Conservation (phyloP, 305 asterid genomes). For the Fraxinus greggii region DNA sequence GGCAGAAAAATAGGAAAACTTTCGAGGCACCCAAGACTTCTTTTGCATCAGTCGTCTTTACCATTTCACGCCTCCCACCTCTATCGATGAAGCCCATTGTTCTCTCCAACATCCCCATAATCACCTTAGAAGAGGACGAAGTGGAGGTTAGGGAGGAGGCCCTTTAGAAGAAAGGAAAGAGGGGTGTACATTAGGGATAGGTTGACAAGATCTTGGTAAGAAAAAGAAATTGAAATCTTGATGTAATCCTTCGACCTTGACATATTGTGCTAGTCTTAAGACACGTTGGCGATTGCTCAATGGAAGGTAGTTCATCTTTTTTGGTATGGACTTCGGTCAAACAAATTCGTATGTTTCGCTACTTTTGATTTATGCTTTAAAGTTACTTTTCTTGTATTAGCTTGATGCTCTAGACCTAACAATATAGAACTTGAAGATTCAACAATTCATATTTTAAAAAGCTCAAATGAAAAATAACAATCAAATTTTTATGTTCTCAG, state of each 20-base stretch:
- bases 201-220: not conserved
- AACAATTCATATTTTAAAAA: too few relatives aligned
- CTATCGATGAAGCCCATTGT: not conserved
- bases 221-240: too few relatives aligned
- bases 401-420: too few relatives aligned
- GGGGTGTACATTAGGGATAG: not conserved
- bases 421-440: too few relatives aligned
- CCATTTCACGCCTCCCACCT: too few relatives aligned
- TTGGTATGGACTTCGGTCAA: not conserved
- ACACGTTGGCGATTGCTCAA: not conserved
- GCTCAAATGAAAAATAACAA: too few relatives aligned
- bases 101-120: not conserved
- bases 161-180: not conserved
- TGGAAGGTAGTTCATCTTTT: not conserved
- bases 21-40: too few relatives aligned
- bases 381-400: too few relatives aligned
- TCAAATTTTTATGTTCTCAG: too few relatives aligned
- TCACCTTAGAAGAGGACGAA: not conserved
- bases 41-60: too few relatives aligned
- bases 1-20: too few relatives aligned
- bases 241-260: not conserved
- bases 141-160: not conserved
- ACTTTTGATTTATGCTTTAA: too few relatives aligned
- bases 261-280: not conserved
- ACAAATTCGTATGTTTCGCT: not conserved